Percentiles rank a stretch among this genome's conserved stretches.
These are phyloP conservation scores for Biancaea sappan DNA, from an alignment of 306 rosid species.

Conservation along the genomic window DNA sequence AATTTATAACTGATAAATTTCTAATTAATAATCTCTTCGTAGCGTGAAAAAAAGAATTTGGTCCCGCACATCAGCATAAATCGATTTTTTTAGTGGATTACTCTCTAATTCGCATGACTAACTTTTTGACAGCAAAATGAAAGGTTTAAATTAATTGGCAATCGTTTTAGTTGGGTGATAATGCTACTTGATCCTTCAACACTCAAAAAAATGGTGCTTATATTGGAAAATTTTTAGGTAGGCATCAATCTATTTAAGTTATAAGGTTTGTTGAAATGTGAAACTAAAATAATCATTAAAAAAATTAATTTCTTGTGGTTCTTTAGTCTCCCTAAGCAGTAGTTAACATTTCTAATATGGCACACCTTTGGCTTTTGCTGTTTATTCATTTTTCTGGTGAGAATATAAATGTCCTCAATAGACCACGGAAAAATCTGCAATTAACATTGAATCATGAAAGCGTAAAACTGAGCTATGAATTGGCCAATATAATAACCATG, in stretches of 20 bases:
- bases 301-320: background rate
- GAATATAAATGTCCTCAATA: background rate
- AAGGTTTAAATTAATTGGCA: background rate
- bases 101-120: background rate
- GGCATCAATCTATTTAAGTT: background rate
- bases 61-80: background rate
- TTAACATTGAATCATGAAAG: constrained; percentile 14
- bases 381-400: background rate
- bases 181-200: background rate
- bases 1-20: too few species aligned
- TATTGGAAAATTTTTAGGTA: background rate
- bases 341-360: background rate
- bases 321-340: background rate
- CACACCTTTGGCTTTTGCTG: background rate
- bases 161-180: background rate
- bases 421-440: constrained; percentile 11
- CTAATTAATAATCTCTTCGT: background rate
- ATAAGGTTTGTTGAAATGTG: background rate
- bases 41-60: background rate
- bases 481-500: background rate
- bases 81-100: background rate
- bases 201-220: background rate
- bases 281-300: background rate
- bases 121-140: background rate
- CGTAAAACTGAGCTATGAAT: constrained; percentile 10